A percentile compares a stretch with the other conserved stretches of the same genome.
phyloP scores from a whole-genome alignment of 805 yeast genomes.

The Metschnikowia chrysomelidarum region DNA sequence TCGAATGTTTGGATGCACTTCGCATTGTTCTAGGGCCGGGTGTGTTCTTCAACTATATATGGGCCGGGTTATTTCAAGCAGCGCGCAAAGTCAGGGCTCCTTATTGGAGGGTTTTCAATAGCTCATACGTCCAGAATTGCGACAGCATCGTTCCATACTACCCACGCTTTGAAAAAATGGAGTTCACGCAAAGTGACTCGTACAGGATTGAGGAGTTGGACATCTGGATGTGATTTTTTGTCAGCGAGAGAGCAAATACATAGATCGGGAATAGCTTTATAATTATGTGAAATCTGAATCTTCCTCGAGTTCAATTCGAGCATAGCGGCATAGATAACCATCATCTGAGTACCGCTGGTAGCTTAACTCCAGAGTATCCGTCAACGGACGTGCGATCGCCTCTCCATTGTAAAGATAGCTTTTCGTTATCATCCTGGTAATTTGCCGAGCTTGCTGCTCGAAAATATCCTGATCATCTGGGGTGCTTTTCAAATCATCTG shows the following conservation, averaged over 20 bases:
- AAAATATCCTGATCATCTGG: constrained; percentile 44
- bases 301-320: constrained; percentile 12
- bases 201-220: constrained; percentile 53
- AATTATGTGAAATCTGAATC: constrained; percentile 10
- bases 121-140: constrained; percentile 66
- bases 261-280: neutral
- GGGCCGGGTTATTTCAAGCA: constrained; percentile 93
- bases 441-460: constrained; percentile 52
- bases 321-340: constrained; percentile 15
- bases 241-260: constrained; percentile 1
- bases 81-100: constrained; percentile 81
- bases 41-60: constrained; percentile 64
- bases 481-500: constrained; percentile 13
- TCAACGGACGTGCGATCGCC: constrained; percentile 16
- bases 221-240: constrained; percentile 27
- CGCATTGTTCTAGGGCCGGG: constrained; percentile 77
- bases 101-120: constrained; percentile 83
- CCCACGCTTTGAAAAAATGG: constrained; percentile 51
- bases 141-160: constrained; percentile 82
- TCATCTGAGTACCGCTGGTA: constrained; percentile 15
- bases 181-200: constrained; percentile 13
- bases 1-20: constrained; percentile 76
- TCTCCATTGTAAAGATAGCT: constrained; percentile 18
- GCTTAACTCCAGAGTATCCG: constrained; percentile 13
- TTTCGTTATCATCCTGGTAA: constrained; percentile 36